A percentile compares a stretch with the other conserved stretches of the same genome.
phyloP scores from a whole-genome alignment of 2,329 filamentous ascomycete species.

The Pyrenochaeta sp. region DNA sequence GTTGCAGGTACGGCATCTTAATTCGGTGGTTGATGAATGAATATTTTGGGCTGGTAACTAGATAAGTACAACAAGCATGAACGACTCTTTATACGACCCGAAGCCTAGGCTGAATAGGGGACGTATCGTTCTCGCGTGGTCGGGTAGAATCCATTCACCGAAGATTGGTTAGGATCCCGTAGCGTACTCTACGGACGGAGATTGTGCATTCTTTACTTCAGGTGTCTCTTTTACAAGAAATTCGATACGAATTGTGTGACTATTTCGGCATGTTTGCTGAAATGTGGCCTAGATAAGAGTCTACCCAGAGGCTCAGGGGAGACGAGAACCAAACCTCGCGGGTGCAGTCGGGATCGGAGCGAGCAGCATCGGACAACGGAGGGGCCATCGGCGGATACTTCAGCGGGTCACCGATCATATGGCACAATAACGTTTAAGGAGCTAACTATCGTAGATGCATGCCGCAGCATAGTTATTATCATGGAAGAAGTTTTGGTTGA shows the following conservation, averaged over 20 bases:
- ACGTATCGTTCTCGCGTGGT: not conserved
- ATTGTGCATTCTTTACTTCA: too few species aligned
- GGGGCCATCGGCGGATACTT: not conserved
- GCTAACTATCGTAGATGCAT: too few species aligned
- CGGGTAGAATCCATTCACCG: not conserved
- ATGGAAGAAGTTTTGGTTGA: too few species aligned
- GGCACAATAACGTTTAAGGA: too few species aligned
- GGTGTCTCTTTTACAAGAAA: not conserved
- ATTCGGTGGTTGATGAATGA: not conserved
- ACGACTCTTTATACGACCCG: not conserved
- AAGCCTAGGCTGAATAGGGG: not conserved
- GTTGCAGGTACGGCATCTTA: conserved; percentile 23
- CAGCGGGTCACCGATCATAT: not conserved
- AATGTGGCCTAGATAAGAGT: not conserved
- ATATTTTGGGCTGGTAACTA: not conserved
- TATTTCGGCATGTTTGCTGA: not conserved
- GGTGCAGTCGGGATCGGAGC: not conserved
- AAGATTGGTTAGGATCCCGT: too few species aligned
- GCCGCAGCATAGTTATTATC: too few species aligned
- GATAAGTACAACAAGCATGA: not conserved
- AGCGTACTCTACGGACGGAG: too few species aligned
- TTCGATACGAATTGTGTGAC: not conserved
- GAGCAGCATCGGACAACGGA: not conserved
- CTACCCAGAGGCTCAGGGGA: not conserved
- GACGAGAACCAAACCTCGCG: not conserved